Percentiles rank a stretch among this genome's conserved stretches.
Conservation (phyloP, 2,329 filamentous ascomycete genomes). For the Coleophoma cylindrospora region DNA sequence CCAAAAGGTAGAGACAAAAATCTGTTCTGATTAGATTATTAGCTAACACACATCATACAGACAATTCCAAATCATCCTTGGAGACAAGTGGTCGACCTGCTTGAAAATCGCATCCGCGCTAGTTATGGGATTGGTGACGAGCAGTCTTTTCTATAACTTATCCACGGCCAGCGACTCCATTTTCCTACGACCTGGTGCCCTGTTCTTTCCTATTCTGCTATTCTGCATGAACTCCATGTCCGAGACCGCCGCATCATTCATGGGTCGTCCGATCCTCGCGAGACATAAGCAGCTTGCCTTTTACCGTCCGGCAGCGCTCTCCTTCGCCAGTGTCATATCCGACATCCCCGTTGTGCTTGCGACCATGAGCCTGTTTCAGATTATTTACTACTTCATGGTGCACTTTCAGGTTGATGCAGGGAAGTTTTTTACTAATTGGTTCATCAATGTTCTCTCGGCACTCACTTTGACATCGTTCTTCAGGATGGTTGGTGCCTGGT, state of each 20-base stretch:
- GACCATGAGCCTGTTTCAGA: conserved; percentile 51
- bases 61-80: conserved; percentile 55
- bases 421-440: conserved; percentile 59
- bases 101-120: conserved; percentile 57
- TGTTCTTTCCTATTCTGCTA: conserved; percentile 61
- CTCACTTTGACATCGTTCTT: conserved; percentile 57
- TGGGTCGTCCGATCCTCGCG: conserved; percentile 51
- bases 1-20: too few species aligned
- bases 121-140: conserved; percentile 54
- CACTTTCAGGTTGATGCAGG: conserved; percentile 45
- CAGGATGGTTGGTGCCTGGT: conserved; percentile 53
- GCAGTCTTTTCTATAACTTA: conserved; percentile 64
- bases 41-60: conserved; percentile 39
- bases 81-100: conserved; percentile 57
- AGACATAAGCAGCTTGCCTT: conserved; percentile 55
- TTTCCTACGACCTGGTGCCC: conserved; percentile 57
- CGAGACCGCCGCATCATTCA: conserved; percentile 60
- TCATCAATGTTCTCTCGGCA: conserved; percentile 42
- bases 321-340: conserved; percentile 50
- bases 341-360: conserved; percentile 52
- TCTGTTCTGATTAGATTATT: too few species aligned
- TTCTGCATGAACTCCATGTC: conserved; percentile 59
- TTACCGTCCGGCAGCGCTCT: conserved; percentile 52
- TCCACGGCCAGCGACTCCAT: conserved; percentile 51
- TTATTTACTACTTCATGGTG: conserved; percentile 62